Conservation (phyloP, 129 eudicot genomes). For the Helianthus tuberosus region DNA sequence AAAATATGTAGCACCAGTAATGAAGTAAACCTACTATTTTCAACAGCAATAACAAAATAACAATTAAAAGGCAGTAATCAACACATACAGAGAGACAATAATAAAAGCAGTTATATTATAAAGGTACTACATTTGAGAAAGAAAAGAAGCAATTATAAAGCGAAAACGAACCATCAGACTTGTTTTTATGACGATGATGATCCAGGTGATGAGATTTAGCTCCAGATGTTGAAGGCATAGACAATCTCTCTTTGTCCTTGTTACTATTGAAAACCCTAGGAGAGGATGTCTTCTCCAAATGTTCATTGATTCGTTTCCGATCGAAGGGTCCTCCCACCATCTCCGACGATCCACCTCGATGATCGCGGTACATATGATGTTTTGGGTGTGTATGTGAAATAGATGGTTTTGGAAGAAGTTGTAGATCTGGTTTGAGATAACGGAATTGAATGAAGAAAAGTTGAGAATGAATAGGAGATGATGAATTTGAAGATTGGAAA, state of each 20-base stretch:
- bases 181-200: conserved; percentile 44
- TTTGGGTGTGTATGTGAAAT: neutral
- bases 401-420: conserved; percentile 4
- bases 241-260: conserved; percentile 48
- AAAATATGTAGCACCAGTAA: conserved; percentile 1
- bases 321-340: conserved; percentile 44
- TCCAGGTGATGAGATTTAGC: conserved; percentile 39
- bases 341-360: conserved; percentile 51
- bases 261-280: conserved; percentile 46
- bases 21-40: neutral
- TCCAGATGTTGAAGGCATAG: conserved; percentile 61
- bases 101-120: too few relatives aligned
- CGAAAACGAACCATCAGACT: conserved; percentile 52
- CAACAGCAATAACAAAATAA: neutral
- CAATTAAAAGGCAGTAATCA: neutral
- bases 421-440: conserved; percentile 20
- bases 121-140: too few relatives aligned
- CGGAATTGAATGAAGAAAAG: neutral
- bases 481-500: conserved; percentile 26
- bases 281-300: conserved; percentile 64
- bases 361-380: conserved; percentile 63
- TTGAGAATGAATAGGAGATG: neutral
- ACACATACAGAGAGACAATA: neutral
- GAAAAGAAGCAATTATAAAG: neutral
- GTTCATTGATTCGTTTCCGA: conserved; percentile 84